Evolutionary conservation across 306 rosid species (phyloP).

Genomic region (Dryas drummondii): DNA sequence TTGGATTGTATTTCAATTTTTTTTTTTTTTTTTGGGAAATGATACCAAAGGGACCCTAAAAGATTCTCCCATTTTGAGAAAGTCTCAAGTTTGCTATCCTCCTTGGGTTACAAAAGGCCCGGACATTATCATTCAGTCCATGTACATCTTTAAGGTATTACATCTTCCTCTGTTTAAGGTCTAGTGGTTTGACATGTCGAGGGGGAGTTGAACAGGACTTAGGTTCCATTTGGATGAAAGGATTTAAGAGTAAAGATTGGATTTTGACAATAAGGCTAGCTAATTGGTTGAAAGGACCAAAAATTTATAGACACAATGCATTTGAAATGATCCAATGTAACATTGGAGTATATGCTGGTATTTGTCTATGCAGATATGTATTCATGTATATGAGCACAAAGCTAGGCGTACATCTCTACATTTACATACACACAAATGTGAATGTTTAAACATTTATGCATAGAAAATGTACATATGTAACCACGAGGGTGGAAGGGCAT

Average conservation of each 20-base stretch:
- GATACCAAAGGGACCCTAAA: no score
- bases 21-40: no score
- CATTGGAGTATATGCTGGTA: neutral
- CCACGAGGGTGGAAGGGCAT: neutral
- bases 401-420: neutral
- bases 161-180: neutral
- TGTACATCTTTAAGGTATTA: conserved; percentile 91
- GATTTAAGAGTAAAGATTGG: neutral
- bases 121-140: conserved; percentile 64
- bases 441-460: neutral
- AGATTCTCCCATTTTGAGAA: conserved; percentile 68
- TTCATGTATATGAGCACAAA: neutral
- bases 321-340: neutral
- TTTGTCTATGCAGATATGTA: neutral
- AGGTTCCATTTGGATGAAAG: no score
- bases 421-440: neutral
- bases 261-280: neutral
- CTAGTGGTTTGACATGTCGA: neutral
- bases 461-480: neutral
- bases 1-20: no score
- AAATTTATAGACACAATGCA: neutral
- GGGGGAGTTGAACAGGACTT: no score
- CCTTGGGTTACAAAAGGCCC: conserved; percentile 84
- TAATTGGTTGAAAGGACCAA: neutral
- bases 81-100: conserved; percentile 53